Percentiles rank a stretch among this genome's conserved stretches.
phyloP scores from a whole-genome alignment of 257 asterid genomes.

The Jacaranda copaia region DNA sequence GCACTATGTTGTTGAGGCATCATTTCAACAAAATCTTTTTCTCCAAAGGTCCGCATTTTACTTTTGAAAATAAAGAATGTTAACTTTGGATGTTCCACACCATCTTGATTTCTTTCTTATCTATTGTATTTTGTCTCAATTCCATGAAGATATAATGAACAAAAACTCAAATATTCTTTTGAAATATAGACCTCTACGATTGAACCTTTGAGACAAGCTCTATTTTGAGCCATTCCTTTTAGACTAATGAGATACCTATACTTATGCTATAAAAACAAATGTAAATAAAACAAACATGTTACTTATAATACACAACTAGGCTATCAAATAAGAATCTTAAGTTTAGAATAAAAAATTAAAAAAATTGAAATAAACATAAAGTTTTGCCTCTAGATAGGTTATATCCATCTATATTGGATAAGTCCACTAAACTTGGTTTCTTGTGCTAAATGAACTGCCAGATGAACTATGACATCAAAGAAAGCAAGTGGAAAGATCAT shows the following conservation, averaged over 20 bases:
- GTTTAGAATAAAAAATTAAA: no score
- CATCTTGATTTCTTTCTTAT: neutral
- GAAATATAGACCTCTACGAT: neutral
- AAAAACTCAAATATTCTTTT: no score
- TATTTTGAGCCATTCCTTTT: neutral
- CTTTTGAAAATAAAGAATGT: neutral
- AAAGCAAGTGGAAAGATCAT: neutral
- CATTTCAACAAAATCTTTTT: neutral
- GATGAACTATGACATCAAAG: conserved; percentile 21
- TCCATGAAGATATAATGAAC: neutral
- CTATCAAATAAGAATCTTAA: no score
- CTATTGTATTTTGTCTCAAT: neutral
- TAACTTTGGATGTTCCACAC: neutral
- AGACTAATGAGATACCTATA: neutral
- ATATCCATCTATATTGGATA: conserved; percentile 3
- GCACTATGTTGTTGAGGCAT: neutral
- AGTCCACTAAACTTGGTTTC: conserved; percentile 1
- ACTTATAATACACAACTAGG: no score
- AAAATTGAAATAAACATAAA: neutral
- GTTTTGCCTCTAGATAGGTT: neutral
- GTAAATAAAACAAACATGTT: no score
- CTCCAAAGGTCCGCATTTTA: neutral
- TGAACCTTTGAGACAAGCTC: neutral
- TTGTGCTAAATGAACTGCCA: conserved; percentile 1
- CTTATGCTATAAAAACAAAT: no score